Percentiles rank a stretch among this genome's conserved stretches.
Evolutionary conservation across 2,329 filamentous ascomycete genomes (phyloP).

Genomic region (Lecanosticta acicola): DNA sequence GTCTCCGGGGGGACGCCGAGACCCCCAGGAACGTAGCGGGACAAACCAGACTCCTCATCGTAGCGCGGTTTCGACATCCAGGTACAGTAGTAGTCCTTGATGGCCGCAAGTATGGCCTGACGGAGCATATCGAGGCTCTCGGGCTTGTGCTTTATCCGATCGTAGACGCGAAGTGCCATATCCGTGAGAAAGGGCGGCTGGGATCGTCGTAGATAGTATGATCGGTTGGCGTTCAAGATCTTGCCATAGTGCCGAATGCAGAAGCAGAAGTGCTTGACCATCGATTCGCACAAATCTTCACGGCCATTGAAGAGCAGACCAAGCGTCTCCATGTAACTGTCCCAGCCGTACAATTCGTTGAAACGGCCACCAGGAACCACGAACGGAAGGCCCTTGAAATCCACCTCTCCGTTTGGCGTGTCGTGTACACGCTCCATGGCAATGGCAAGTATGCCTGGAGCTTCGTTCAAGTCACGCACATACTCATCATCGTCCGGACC

Average conservation of each 20-base stretch:
- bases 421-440: conserved; percentile 69
- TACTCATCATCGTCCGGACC: conserved; percentile 65
- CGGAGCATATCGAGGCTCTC: conserved; percentile 76
- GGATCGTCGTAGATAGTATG: conserved; percentile 90
- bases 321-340: conserved; percentile 96
- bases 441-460: conserved; percentile 82
- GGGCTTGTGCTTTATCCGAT: conserved; percentile 82
- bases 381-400: conserved; percentile 77
- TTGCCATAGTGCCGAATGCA: conserved; percentile 98
- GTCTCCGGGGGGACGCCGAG: conserved; percentile 86
- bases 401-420: conserved; percentile 61
- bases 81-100: conserved; percentile 91
- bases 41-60: conserved; percentile 72
- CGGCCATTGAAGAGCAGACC: conserved; percentile 81
- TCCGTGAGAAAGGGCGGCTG: conserved; percentile 97
- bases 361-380: conserved; percentile 97
- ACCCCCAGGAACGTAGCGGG: conserved; percentile 77
- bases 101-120: conserved; percentile 76
- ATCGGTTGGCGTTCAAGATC: conserved; percentile 92
- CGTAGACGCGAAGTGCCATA: conserved; percentile 90
- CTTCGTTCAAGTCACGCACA: conserved; percentile 75
- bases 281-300: conserved; percentile 80
- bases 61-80: conserved; percentile 71
- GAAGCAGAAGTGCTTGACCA: conserved; percentile 96
- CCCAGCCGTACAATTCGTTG: conserved; percentile 98